These are phyloP conservation scores for Hymenoscyphus fraxineus DNA, from an alignment of 2,329 filamentous ascomycete genomes.

Conservation along the genomic window DNA sequence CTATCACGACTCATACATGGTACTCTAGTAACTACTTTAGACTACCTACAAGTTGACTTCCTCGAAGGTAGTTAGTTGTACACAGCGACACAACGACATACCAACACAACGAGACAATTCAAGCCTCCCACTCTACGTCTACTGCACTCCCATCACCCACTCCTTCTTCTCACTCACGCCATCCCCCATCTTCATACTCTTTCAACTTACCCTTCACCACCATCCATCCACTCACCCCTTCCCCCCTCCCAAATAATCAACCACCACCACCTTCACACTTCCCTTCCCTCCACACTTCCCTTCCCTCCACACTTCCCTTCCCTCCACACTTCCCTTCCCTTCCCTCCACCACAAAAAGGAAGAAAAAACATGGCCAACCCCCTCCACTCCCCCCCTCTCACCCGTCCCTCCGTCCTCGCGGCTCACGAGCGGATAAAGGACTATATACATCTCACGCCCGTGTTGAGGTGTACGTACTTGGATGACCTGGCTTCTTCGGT, in stretches of 20 bases:
- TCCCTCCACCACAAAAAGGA: background rate
- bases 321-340: too few relatives aligned
- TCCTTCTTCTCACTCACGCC: too few relatives aligned
- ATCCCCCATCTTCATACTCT: too few relatives aligned
- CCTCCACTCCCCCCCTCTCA: conserved; percentile 59
- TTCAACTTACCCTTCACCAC: background rate
- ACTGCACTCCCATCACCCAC: too few relatives aligned
- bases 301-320: background rate
- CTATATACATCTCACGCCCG: conserved; percentile 78
- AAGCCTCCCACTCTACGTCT: too few relatives aligned
- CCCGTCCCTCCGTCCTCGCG: conserved; percentile 63
- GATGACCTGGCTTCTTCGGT: conserved; percentile 70
- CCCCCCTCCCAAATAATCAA: background rate
- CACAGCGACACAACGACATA: background rate
- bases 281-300: too few relatives aligned
- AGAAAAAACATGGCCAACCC: conserved; percentile 48
- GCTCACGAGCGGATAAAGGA: conserved; percentile 71
- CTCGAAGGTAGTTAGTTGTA: background rate
- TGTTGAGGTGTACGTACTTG: conserved; percentile 75
- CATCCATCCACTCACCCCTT: background rate
- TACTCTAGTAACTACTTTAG: background rate
- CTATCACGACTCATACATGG: background rate
- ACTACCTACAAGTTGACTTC: background rate
- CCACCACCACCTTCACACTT: too few relatives aligned
- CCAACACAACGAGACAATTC: too few relatives aligned